Conservation (phyloP, 208 protist species). For the Leishmania martiniquensis region DNA sequence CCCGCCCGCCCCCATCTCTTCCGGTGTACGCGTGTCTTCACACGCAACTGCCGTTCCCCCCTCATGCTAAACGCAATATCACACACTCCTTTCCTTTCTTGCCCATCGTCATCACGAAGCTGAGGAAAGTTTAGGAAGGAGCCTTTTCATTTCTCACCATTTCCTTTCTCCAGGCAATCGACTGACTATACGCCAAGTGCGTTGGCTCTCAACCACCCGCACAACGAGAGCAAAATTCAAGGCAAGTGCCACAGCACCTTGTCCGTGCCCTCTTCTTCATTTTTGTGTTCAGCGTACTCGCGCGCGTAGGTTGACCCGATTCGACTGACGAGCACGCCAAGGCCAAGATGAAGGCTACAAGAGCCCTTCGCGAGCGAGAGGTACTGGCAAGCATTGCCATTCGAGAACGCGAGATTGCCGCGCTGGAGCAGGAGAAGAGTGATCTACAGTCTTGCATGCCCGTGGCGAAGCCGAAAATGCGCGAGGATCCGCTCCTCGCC, state of each 20-base stretch:
- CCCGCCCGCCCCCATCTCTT: too few species aligned
- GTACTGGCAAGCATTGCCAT: conserved; percentile 64
- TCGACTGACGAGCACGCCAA: background rate
- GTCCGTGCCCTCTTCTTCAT: background rate
- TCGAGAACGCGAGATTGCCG: conserved; percentile 64
- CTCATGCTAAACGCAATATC: background rate
- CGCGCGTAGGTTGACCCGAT: background rate
- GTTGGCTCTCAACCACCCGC: background rate
- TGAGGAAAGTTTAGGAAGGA: background rate
- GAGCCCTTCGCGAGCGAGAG: conserved; percentile 61
- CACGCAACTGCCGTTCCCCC: background rate
- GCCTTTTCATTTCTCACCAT: background rate
- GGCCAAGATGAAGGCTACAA: conserved; percentile 50
- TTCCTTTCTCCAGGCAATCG: too few species aligned
- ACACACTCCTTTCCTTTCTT: conserved; percentile 8
- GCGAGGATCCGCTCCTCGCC: conserved; percentile 48
- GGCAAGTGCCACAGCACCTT: background rate
- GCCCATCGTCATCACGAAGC: background rate
- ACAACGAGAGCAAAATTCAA: background rate
- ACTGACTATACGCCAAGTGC: background rate
- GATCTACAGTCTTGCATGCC: conserved; percentile 56
- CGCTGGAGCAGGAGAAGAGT: conserved; percentile 54
- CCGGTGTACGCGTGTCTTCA: background rate
- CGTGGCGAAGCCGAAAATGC: conserved; percentile 29
- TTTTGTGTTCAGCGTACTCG: background rate